These are phyloP conservation scores for Cupressus sempervirens DNA, from an alignment of 75 land plant genomes.

Conservation along the genomic window DNA sequence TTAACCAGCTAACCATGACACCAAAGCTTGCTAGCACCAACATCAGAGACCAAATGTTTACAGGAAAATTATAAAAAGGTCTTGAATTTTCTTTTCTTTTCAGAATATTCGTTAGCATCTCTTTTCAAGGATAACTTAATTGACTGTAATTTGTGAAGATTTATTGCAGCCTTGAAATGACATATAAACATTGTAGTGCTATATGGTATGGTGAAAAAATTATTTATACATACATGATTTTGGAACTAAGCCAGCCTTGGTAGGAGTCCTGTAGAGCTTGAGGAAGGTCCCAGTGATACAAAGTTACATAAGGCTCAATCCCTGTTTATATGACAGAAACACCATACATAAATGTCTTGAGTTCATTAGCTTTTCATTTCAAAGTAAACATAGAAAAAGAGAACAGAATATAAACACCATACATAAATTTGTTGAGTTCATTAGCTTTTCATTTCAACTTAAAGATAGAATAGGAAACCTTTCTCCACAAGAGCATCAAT, in stretches of 20 bases:
- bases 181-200: not conserved
- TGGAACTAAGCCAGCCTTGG: constrained; percentile 30
- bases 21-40: no score
- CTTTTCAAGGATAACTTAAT: not conserved
- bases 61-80: no score
- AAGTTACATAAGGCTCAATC: constrained; percentile 30
- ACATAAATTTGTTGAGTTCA: not conserved
- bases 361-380: not conserved
- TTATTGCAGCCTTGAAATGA: not conserved
- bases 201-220: not conserved
- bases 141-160: not conserved
- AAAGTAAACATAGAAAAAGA: not conserved
- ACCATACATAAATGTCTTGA: not conserved
- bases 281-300: constrained; percentile 42
- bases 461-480: constrained; percentile 19
- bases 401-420: no score
- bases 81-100: no score
- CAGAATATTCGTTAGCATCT: not conserved
- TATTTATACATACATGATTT: constrained; percentile 22
- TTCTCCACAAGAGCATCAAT: constrained; percentile 51
- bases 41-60: no score
- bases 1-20: no score
- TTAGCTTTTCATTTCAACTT: not conserved
- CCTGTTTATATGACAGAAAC: constrained; percentile 12
- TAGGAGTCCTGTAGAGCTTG: constrained; percentile 35